Percentiles rank a stretch among this genome's conserved stretches.
Conservation (phyloP, 192 early-diverging fungal genomes). For the Phlyctochytrium bullatum region DNA sequence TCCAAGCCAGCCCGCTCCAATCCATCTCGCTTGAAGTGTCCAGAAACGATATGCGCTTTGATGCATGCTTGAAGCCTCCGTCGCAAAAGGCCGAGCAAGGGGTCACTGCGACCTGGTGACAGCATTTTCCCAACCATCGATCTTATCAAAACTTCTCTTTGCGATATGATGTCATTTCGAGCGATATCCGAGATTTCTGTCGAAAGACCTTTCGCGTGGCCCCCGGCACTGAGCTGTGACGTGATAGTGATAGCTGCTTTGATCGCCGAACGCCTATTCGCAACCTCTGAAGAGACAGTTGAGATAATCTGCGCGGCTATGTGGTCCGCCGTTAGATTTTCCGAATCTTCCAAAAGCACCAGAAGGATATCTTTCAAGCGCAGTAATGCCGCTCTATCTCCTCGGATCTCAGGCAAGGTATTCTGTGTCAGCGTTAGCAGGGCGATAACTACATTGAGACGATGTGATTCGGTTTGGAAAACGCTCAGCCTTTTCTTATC, state of each 20-base stretch:
- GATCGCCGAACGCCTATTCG: conserved; percentile 9
- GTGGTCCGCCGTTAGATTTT: conserved; percentile 32
- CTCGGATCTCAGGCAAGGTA: conserved; percentile 40
- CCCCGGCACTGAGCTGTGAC: not conserved
- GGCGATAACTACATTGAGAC: conserved; percentile 61
- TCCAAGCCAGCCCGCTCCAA: conserved; percentile 53
- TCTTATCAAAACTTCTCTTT: conserved; percentile 35
- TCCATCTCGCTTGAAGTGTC: conserved; percentile 39
- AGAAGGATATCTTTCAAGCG: conserved; percentile 35
- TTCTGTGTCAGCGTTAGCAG: conserved; percentile 73
- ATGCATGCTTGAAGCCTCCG: conserved; percentile 47
- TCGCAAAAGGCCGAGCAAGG: conserved; percentile 51
- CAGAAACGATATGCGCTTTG: conserved; percentile 38
- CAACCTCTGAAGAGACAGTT: conserved; percentile 11
- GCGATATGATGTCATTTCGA: conserved; percentile 18
- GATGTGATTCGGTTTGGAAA: conserved; percentile 73
- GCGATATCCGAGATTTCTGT: not conserved
- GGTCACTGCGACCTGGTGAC: conserved; percentile 40
- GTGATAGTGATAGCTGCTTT: conserved; percentile 27
- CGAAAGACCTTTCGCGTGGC: too few species aligned
- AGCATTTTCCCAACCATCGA: conserved; percentile 49
- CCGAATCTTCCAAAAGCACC: conserved; percentile 21
- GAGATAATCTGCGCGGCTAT: conserved; percentile 27
- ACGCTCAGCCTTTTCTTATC: conserved; percentile 63
- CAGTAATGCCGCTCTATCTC: conserved; percentile 20